Evolutionary conservation across 1,284 basidiomycete species (phyloP), one percentile per base, ranked within the genome.

Genomic region (Fistulina hepatica): DNA sequence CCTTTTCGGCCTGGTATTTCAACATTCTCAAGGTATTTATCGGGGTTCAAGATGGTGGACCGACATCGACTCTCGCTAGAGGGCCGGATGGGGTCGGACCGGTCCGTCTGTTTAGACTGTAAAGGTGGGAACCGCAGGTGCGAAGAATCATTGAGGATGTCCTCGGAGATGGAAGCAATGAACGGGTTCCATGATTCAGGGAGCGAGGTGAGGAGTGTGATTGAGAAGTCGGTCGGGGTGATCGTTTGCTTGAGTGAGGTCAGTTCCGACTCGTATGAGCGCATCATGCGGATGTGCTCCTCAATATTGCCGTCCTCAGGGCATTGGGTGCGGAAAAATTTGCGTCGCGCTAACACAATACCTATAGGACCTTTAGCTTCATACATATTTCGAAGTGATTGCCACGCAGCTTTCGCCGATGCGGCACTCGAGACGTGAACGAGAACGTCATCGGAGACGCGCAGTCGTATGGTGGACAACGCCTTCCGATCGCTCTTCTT

Each of bases 231-330:
- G 4, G 3, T 6, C 3, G 36, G 36, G 5, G 8, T 7, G 22
- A 37, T 13, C 21, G 6, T 32, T 12, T 28, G 25, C n/a, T 19
- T 13, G 15, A 43, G 38, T 3, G 3, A 12, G 8, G 19, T 23
- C 2, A 43, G 31, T 15, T 43, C 37, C 8, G 5, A 2, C 26
- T 34, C 21, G 31, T 33, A 30, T 2, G 42, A 37, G 30, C 41
- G 35, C 37, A 61, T 47, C 24, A 37, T 35, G 2, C 40, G 37
- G 27, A 60, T 54, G 39, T 59, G 57, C 37, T 53, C 55, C n/a
- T 53, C 50, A 27, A 59, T 50, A 34, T 53, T 45, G 3, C 39
- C 39, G 7, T 45, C 52, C 6, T 60, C 52, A 21, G 48, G 37
- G 36, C 50, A 53, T 13, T 41, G 32, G 4, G 51, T 41, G 3